Evolutionary conservation across 2,329 filamentous ascomycete genomes (phyloP), one percentile per base, ranked within the genome.

Genomic region (Trichophyton verrucosum): DNA sequence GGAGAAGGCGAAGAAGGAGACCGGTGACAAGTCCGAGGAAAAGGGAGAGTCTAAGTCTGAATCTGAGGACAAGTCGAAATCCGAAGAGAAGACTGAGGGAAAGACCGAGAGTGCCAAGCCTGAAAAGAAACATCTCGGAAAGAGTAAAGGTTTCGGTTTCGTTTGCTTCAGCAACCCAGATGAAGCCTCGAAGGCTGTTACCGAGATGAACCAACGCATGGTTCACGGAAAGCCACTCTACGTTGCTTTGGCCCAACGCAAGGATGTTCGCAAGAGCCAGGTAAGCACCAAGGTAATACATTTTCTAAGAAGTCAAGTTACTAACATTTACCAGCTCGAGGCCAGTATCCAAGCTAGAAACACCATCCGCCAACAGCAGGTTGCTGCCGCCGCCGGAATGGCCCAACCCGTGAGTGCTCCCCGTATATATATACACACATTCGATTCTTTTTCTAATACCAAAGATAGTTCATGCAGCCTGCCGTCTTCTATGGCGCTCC

Each of bases 161-260:
- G 94, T 99, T 73, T 99, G 94, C 88, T 99, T 99, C 82, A 94
- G 89, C 84, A 97, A 95, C 82, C 91, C 94, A 63, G 94, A 99
- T 71, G 94, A 99, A 76, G 94, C 94, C 67, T 96, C 92, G 79
- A 97, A 97, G 85, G 94, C 94, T 66, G 92, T 99, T 66, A 91
- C 91, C 64, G 94, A 99, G 78, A 96, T 97, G 90, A 99, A 99
- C 82, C 92, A 97, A 82, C 91, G 94, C 77, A 99, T 99, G 94
- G 82, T 97, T 68, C 88, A 91, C 76, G 84, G 84, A 80, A 99
- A 99, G 86, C 94, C 94, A 61, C 83, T 99, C 64, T 99, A 99
- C 74, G 94, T 99, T 71, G 94, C 94, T 69, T 85, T 99, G 66
- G 94, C 94, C 66, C 94, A 99, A 83, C 92, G 94, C 79, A 99